A percentile compares a stretch with the other conserved stretches of the same genome.
phyloP scores from a whole-genome alignment of 1,139 yeast genomes.

The Hyphopichia buzzinii region DNA sequence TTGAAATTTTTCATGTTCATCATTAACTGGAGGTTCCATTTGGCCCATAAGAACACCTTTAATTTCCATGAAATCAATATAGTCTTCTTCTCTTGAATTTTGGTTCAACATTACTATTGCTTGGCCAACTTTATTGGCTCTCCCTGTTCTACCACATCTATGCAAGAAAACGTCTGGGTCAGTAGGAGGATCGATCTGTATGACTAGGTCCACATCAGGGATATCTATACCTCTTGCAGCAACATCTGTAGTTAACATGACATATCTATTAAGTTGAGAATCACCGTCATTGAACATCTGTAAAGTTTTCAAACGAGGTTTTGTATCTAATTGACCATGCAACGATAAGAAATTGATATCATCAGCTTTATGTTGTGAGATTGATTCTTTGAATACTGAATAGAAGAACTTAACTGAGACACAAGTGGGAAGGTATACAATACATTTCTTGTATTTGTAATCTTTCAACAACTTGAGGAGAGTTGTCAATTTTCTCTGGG shows the following conservation, averaged over 20 bases:
- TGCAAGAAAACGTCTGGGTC: constrained; percentile 86
- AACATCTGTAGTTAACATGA: constrained; percentile 77
- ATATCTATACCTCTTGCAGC: constrained; percentile 95
- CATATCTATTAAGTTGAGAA: constrained; percentile 44
- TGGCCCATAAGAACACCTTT: constrained; percentile 58
- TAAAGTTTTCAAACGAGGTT: constrained; percentile 71
- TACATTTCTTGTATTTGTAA: constrained; percentile 66
- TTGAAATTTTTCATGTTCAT: constrained; percentile 23
- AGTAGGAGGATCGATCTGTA: constrained; percentile 89
- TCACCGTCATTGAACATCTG: constrained; percentile 53
- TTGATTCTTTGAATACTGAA: constrained; percentile 41
- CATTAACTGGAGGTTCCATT: constrained; percentile 27
- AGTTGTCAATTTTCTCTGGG: constrained; percentile 59
- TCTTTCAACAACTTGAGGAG: constrained; percentile 54
- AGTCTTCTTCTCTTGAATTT: constrained; percentile 75
- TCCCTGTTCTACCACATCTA: constrained; percentile 89
- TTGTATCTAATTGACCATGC: constrained; percentile 82
- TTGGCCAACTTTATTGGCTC: constrained; percentile 81
- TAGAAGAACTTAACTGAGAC: constrained; percentile 76
- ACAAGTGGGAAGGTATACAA: constrained; percentile 92
- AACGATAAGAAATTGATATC: constrained; percentile 59
- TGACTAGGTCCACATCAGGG: constrained; percentile 85
- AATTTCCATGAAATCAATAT: constrained; percentile 75
- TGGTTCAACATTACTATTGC: constrained; percentile 71
- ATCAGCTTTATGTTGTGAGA: constrained; percentile 17